Base-by-base conservation (phyloP, 139 green algal genomes). In the Tetraselmis chui region DNA sequence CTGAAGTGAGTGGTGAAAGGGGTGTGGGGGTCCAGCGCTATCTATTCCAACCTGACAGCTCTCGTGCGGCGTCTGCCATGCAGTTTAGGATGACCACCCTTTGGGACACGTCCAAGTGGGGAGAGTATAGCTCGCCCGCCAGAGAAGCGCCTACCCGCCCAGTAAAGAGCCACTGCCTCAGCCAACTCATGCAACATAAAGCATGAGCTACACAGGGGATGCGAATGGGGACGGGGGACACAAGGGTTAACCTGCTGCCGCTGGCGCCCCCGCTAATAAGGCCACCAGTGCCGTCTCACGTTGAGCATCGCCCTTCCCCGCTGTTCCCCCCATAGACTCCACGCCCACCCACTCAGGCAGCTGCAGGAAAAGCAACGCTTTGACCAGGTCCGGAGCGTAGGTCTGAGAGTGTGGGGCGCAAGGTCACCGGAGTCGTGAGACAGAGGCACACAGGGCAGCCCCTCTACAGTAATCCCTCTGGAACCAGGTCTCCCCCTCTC, bases 11-110 rank as follows among this genome's bases (percentile, higher is more conserved):
- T n/a, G n/a, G n/a, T n/a, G n/a, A n/a, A n/a, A n/a, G n/a, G n/a
- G n/a, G n/a, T n/a, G n/a, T n/a, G n/a, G n/a, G n/a, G n/a, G n/a
- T n/a, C n/a, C n/a, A n/a, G n/a, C n/a, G n/a, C n/a, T n/a, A n/a
- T n/a, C n/a, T n/a, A n/a, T n/a, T n/a, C n/a, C n/a, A n/a, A 79
- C 76, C 45, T 25, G 76, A 79, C 18, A 79, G 76, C 29, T 79
- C 76, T 22, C 29, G 11, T 5, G 76, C 76, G 11, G 76, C 76
- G 29, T 79, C 76, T 18, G 29, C 76, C 76, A 79, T 79, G 76
- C 11, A 18, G 29, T 79, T 31, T 5, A 79, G 29, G 29, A 79
- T 31, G 11, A 79, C 22, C 11, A 79, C 76, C 11, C 76, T 5
- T 22, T 79, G 76, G 18, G 29, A 45, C 11, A 79, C 76, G 76